Evolutionary conservation across 805 yeast species (phyloP).

Genomic region (Komagataella ulmi): DNA sequence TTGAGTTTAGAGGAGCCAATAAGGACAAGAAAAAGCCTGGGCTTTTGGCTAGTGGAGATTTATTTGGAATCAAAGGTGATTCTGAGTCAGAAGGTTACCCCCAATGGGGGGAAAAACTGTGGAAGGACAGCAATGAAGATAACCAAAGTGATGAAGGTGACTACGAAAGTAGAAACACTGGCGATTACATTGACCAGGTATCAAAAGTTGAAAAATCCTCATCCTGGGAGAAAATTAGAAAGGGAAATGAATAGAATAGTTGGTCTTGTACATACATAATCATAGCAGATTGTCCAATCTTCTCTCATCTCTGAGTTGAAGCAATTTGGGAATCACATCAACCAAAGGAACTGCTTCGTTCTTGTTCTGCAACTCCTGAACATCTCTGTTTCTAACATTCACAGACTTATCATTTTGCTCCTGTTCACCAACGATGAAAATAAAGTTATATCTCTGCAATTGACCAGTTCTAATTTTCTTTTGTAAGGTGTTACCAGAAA

Average conservation of each 20-base stretch:
- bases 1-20: neutral
- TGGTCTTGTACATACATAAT: neutral
- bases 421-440: conserved; percentile 93
- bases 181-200: neutral
- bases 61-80: neutral
- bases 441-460: conserved; percentile 85
- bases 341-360: conserved; percentile 68
- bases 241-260: neutral
- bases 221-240: neutral
- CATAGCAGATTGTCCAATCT: conserved; percentile 51
- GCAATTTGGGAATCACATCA: conserved; percentile 57
- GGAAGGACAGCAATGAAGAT: neutral
- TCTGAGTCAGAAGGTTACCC: neutral
- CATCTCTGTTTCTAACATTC: conserved; percentile 94
- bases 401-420: conserved; percentile 73
- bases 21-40: neutral
- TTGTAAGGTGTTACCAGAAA: conserved; percentile 90
- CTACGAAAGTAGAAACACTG: neutral
- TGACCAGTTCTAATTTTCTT: conserved; percentile 98
- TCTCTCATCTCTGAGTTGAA: conserved; percentile 54
- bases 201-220: neutral
- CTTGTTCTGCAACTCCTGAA: conserved; percentile 86
- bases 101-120: neutral
- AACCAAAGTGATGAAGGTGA: neutral
- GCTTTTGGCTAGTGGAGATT: neutral